Evolutionary conservation across 192 early-diverging fungal genomes (phyloP), one percentile per base, ranked within the genome.

Genomic region (Umbelopsis sp.): DNA sequence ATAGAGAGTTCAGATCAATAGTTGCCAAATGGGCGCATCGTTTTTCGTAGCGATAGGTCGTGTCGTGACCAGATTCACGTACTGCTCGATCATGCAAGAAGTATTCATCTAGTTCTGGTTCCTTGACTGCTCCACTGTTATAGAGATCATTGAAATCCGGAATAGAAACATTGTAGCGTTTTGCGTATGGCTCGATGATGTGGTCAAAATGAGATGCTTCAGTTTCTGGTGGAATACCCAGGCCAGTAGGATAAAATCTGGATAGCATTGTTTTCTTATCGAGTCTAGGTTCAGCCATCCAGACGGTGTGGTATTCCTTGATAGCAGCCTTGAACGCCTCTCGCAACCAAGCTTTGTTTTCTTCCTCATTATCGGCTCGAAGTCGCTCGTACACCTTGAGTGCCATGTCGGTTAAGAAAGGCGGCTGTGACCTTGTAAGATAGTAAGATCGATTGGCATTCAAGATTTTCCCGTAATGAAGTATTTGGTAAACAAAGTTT

Each of bases 361-460:
- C 77, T 16, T 78, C 53, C 21, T 80, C 74, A 17, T 77, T 65
- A 71, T 78, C 80, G 4, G 80, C 51, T 0, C 86, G 78, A 41
- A 96, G 82, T 29, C 82, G 80, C 66, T 87, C 85, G 70, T 86
- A 92, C n/a, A 95, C 91, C 71, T 91, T 87, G 66, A 93, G 84
- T 5, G 91, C 85, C 98, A 99, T 98, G 77, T 98, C 97, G 0
- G 96, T 97, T 50, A 99, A 80, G 80, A 99, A 98, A 8, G 98
- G 98, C 17, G 98, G 98, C 81, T 99, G 98, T 9, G 96, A 97
- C 26, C 98, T 90, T 0, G 92, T 93, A 25, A 99, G 81, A 78
- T 98, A 99, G 84, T 99, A 99, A 36, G 90, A 92, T 29, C 98
- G 92, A 80, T 98, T 98, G 76, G 97, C 98, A 80, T 99, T 99